A percentile compares a stretch with the other conserved stretches of the same genome.
Conservation (phyloP, 305 asterid species). For the Solanum hybrid region DNA sequence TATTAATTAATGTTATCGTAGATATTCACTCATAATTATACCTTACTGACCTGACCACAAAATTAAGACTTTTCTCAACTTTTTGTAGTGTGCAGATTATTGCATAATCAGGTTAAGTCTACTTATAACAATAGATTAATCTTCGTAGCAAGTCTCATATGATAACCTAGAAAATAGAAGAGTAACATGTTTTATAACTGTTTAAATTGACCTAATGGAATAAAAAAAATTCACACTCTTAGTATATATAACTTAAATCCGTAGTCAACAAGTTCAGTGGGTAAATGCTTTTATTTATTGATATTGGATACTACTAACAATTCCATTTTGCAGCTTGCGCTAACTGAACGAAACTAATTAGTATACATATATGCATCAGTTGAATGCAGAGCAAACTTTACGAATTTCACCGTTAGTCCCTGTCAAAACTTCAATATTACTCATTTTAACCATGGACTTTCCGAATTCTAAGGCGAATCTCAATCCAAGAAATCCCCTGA, state of each 20-base stretch:
- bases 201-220: background rate
- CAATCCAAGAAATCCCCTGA: slow-evolving; percentile 5
- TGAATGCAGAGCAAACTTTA: slow-evolving; percentile 14
- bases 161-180: background rate
- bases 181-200: background rate
- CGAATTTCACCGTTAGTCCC: slow-evolving; percentile 25
- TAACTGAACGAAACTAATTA: background rate
- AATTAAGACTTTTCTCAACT: background rate
- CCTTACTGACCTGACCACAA: background rate
- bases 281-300: background rate
- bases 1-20: background rate
- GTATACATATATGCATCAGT: background rate
- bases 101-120: background rate
- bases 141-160: background rate
- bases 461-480: slow-evolving; percentile 12
- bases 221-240: background rate
- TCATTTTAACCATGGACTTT: slow-evolving; percentile 26
- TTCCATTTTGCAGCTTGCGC: background rate
- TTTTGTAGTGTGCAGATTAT: background rate
- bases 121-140: background rate
- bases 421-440: slow-evolving; percentile 18
- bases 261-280: background rate
- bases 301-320: background rate
- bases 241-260: background rate
- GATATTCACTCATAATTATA: background rate